Base-by-base conservation (phyloP, 306 rosid genomes). In the Hippophae gyantsensis region DNA sequence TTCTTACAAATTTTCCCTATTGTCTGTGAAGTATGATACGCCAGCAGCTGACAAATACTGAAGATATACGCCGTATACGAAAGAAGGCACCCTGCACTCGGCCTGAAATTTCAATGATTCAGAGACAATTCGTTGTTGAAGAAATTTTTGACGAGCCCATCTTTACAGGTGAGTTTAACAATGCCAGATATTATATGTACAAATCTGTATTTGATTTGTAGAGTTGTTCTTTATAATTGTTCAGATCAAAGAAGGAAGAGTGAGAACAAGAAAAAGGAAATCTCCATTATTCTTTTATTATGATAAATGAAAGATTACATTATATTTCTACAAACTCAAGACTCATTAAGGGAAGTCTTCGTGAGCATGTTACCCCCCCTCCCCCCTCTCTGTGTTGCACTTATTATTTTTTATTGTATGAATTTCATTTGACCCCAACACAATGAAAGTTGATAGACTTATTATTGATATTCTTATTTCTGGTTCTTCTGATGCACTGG, bases 31-130 rank as follows among this genome's bases (percentile, higher is more conserved):
- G 99, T 74, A 81, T 79, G 59, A 93, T 93, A 65, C 94, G 99
- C 48, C 87, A 78, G 58, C 99, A 93, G 72, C 73, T 93, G 76
- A 89, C 89, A 43, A 86, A 67, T 72, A 89, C 97, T 49, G 97
- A 86, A 78, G 97, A 84, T 70, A 93, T 93, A 68, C 97, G 99
- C 10, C 97, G 99, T 27, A 56, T 77, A 10, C 79, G 99, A 42
- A 93, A 81, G 76, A 93, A 93, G 72, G 97, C 99, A 67, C 99
- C 99, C 57, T 93, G 99, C 64, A 84, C 97, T 26, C 57, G 64
- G 40, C 78, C 74, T 58, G 99, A 93, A 73, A 93, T 93, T 76
- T 75, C 82, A 67, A 77, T 76, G 82, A 86, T 93, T 72, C 90
- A 77, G 74, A 84, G 97, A 81, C 94, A 89, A 63, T 82, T 70